phyloP scores from a whole-genome alignment of 2,329 filamentous ascomycete genomes.

The Monilinia vaccinii-corymbosi region DNA sequence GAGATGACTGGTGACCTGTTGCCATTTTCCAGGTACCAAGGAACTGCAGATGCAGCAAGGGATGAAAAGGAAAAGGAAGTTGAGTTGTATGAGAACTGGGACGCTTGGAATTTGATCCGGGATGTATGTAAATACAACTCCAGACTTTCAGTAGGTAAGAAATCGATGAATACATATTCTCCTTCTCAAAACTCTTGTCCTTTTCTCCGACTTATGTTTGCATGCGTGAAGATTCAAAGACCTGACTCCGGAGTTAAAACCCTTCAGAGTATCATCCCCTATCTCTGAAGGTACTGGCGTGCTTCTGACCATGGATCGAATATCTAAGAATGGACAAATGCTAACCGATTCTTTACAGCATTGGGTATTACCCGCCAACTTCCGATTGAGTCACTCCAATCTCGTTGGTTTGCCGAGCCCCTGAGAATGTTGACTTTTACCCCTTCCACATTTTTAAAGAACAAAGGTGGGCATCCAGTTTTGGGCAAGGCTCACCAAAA shows the following conservation, averaged over 20 bases:
- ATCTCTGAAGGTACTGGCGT: slow-evolving; percentile 24
- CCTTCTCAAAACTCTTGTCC: neutral
- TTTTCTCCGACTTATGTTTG: neutral
- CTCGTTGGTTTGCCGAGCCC: slow-evolving; percentile 62
- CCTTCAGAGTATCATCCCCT: slow-evolving; percentile 21
- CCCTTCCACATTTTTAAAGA: slow-evolving; percentile 47
- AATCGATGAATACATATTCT: slow-evolving; percentile 24
- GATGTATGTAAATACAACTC: slow-evolving; percentile 76
- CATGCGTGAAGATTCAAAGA: slow-evolving; percentile 12
- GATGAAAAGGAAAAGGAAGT: slow-evolving; percentile 40
- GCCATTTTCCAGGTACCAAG: slow-evolving; percentile 25
- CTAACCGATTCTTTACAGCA: slow-evolving; percentile 23
- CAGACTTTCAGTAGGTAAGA: slow-evolving; percentile 76
- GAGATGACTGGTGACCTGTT: slow-evolving; percentile 30
- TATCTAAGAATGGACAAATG: neutral
- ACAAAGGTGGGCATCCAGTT: slow-evolving; percentile 52
- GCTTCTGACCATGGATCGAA: slow-evolving; percentile 7
- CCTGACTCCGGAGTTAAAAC: slow-evolving; percentile 17
- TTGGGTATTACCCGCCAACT: slow-evolving; percentile 49
- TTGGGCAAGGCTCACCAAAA: slow-evolving; percentile 52
- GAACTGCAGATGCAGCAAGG: slow-evolving; percentile 30
- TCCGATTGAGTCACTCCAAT: slow-evolving; percentile 51
- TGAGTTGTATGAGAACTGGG: slow-evolving; percentile 76
- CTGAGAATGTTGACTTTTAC: slow-evolving; percentile 51
- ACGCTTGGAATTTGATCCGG: slow-evolving; percentile 85